A percentile compares a stretch with the other conserved stretches of the same genome.
These are phyloP conservation scores for Orobanche coerulescens DNA, from an alignment of 257 asterid genomes.

Conservation along the genomic window DNA sequence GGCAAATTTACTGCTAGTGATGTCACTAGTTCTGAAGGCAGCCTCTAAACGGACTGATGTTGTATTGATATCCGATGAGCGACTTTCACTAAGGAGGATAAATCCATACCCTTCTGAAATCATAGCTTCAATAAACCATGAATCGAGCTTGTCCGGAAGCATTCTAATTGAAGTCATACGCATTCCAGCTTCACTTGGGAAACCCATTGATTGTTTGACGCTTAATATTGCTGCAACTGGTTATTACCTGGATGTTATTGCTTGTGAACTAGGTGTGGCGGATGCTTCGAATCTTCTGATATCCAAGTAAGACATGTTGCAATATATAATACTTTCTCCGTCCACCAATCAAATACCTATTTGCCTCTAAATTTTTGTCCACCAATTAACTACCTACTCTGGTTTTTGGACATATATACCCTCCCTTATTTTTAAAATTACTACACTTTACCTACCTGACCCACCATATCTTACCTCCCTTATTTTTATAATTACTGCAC, in stretches of 20 bases:
- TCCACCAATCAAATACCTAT: too few species aligned
- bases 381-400: too few species aligned
- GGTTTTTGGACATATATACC: too few species aligned
- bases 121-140: slow-evolving; percentile 38
- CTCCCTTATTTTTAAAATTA: too few species aligned
- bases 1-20: slow-evolving; percentile 38
- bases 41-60: slow-evolving; percentile 46
- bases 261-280: slow-evolving; percentile 40
- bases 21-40: slow-evolving; percentile 50
- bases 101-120: slow-evolving; percentile 39
- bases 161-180: slow-evolving; percentile 43
- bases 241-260: slow-evolving; percentile 83
- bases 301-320: slow-evolving; percentile 54
- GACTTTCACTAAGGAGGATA: slow-evolving; percentile 57
- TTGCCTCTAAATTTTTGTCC: too few species aligned
- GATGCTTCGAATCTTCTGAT: slow-evolving; percentile 71
- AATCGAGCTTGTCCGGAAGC: slow-evolving; percentile 30
- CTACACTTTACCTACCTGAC: too few species aligned
- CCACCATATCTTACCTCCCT: too few species aligned
- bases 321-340: too few species aligned
- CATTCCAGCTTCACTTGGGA: slow-evolving; percentile 53
- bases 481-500: too few species aligned
- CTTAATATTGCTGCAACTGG: slow-evolving; percentile 39
- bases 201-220: slow-evolving; percentile 38
- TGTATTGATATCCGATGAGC: slow-evolving; percentile 34